phyloP scores from a whole-genome alignment of 306 rosid species.

The Fragaria nilgerrensis region DNA sequence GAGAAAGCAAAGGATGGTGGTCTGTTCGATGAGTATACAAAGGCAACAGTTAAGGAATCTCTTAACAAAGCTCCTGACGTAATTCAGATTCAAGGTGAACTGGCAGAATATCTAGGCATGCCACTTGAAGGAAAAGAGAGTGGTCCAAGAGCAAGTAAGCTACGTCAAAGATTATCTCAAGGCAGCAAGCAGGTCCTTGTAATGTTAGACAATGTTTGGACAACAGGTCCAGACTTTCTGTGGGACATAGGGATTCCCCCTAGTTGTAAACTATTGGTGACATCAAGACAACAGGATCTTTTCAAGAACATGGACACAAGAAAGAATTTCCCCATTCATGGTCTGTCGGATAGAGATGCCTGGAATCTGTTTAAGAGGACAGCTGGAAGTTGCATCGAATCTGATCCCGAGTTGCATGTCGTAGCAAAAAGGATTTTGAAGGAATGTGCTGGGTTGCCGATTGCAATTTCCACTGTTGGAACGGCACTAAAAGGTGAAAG shows the following conservation, averaged over 20 bases:
- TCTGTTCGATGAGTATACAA: background rate
- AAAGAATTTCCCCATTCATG: too few relatives aligned
- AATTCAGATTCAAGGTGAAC: background rate
- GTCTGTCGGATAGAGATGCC: background rate
- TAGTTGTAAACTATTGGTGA: background rate
- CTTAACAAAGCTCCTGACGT: background rate
- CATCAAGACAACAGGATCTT: background rate
- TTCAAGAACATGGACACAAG: background rate
- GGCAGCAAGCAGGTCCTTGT: background rate
- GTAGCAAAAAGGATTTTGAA: conserved; percentile 27
- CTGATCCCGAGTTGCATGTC: background rate
- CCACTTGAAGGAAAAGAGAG: background rate
- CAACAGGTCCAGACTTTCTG: background rate
- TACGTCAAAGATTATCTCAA: background rate
- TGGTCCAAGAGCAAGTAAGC: background rate
- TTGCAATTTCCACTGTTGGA: conserved; percentile 32
- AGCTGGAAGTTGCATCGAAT: background rate
- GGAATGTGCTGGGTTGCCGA: conserved; percentile 39
- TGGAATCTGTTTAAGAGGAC: conserved; percentile 4
- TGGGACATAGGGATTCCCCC: background rate
- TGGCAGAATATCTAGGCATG: background rate
- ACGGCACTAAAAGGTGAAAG: conserved; percentile 28
- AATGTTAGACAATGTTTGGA: conserved; percentile 8
- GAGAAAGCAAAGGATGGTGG: background rate
- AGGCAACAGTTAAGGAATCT: background rate